Percentiles rank a stretch among this genome's conserved stretches.
Conservation (phyloP, 148 eudicot genomes). For the Rhododendron ferrugineum region DNA sequence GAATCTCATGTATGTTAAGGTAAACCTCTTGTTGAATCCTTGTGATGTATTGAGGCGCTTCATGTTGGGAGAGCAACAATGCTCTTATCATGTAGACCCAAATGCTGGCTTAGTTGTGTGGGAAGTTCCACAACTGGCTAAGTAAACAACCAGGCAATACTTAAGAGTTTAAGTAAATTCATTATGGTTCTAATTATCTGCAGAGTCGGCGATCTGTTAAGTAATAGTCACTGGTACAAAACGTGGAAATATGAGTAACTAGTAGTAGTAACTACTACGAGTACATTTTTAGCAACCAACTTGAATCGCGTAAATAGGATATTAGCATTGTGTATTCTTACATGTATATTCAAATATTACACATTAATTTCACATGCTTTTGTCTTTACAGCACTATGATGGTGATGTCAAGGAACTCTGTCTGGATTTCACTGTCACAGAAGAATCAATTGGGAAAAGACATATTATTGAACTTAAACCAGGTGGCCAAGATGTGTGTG, state of each 20-base stretch:
- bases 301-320: not conserved
- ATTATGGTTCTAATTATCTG: not conserved
- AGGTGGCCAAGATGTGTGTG: constrained; percentile 76
- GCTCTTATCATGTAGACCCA: not conserved
- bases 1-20: constrained; percentile 96
- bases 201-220: not conserved
- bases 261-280: not conserved
- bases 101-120: not conserved
- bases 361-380: not conserved
- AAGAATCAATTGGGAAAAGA: constrained; percentile 70
- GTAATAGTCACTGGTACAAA: not conserved
- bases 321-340: not conserved
- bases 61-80: not conserved
- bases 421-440: constrained; percentile 87
- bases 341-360: not conserved
- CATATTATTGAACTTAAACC: constrained; percentile 78
- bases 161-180: not conserved
- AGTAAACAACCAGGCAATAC: not conserved
- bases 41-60: not conserved
- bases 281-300: not conserved
- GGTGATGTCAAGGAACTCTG: constrained; percentile 84
- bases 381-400: constrained; percentile 69
- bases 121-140: not conserved
- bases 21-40: constrained; percentile 20
- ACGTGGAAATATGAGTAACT: not conserved